These are phyloP conservation scores for Scortechinia acanthostroma DNA, from an alignment of 2,329 filamentous ascomycete species.

Conservation along the genomic window DNA sequence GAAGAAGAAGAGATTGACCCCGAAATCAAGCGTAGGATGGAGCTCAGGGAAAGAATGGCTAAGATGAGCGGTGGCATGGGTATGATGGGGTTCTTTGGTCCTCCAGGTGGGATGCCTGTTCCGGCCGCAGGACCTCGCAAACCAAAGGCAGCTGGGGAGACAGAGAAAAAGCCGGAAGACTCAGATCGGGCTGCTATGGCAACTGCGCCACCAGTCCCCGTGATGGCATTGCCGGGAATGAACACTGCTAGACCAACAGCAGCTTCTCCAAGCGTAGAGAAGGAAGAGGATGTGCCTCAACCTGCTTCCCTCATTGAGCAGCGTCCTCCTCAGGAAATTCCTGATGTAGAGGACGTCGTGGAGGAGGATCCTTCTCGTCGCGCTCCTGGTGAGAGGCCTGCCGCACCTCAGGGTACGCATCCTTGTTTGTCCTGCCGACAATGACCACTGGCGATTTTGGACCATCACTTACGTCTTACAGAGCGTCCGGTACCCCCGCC, in stretches of 20 bases:
- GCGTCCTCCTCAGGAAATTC: constrained; percentile 28
- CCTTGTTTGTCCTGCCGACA: not conserved
- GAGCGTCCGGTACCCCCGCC: constrained; percentile 18
- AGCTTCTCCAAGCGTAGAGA: constrained; percentile 23
- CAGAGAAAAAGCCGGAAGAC: constrained; percentile 34
- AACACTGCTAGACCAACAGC: constrained; percentile 42
- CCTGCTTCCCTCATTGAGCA: constrained; percentile 28
- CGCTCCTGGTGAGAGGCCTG: constrained; percentile 17
- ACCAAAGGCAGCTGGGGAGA: constrained; percentile 40
- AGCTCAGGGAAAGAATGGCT: constrained; percentile 89
- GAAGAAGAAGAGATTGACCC: constrained; percentile 83
- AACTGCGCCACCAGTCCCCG: constrained; percentile 39
- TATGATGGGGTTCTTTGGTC: constrained; percentile 88
- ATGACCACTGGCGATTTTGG: not conserved
- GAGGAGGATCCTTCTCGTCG: constrained; percentile 18
- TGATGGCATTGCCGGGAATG: constrained; percentile 70
- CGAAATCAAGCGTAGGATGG: constrained; percentile 76
- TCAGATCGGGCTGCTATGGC: constrained; percentile 24
- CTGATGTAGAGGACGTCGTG: constrained; percentile 43
- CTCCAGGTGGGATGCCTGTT: constrained; percentile 60
- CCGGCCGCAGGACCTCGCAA: constrained; percentile 42
- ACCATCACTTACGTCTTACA: constrained; percentile 18
- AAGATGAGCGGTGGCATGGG: constrained; percentile 98
- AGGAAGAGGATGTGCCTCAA: constrained; percentile 37
- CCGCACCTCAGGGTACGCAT: constrained; percentile 19